These are phyloP conservation scores for Cyclostephanos invisitatus DNA, from an alignment of 108 stramenopile species.

Conservation along the genomic window DNA sequence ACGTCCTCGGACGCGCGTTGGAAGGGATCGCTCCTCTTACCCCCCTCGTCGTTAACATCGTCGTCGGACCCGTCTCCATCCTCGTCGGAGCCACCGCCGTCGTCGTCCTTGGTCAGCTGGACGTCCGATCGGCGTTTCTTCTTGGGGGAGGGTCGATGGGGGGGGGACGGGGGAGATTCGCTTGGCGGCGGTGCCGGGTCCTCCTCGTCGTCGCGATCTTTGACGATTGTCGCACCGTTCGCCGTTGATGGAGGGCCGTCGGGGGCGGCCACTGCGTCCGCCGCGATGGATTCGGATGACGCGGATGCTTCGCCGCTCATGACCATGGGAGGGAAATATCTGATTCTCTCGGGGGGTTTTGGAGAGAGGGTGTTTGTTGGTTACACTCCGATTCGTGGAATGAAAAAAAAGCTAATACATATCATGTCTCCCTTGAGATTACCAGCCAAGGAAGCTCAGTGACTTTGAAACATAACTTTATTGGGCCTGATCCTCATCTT, in stretches of 20 bases:
- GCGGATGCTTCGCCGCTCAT: no score
- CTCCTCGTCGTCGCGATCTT: not conserved
- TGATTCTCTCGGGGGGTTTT: no score
- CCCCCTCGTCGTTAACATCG: conserved; percentile 42
- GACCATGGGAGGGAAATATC: no score
- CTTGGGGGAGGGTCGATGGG: conserved; percentile 17
- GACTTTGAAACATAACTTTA: no score
- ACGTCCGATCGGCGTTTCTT: conserved; percentile 42
- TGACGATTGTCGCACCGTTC: not conserved
- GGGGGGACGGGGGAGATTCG: not conserved
- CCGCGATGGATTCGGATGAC: not conserved
- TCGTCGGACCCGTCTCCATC: conserved; percentile 29
- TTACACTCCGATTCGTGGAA: no score
- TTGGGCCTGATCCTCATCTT: no score
- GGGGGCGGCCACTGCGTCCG: not conserved
- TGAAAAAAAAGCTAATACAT: no score
- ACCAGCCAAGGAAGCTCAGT: no score
- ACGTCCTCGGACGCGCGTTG: conserved; percentile 33
- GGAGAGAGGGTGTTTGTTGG: no score
- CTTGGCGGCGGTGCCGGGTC: not conserved
- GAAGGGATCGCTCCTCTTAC: conserved; percentile 45
- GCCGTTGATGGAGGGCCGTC: not conserved
- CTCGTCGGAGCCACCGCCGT: not conserved
- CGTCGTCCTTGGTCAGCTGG: conserved; percentile 40
- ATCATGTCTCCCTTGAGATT: no score